Evolutionary conservation across 495 filamentous ascomycete genomes (phyloP).

Genomic region (Opeltia flavorubescens): DNA sequence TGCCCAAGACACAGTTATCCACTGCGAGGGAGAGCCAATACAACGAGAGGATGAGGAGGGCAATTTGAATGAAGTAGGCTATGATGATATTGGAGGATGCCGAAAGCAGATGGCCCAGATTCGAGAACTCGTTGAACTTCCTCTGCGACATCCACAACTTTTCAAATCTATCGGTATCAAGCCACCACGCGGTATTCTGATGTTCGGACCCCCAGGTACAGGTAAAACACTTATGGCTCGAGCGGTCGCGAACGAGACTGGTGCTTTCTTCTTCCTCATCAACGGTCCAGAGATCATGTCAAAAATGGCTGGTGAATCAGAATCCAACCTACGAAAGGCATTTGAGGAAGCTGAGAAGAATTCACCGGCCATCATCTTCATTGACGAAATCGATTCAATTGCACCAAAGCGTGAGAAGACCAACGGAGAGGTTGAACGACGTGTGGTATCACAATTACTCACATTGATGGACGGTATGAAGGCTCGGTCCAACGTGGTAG

Average conservation of each 20-base stretch:
- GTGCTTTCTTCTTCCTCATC: slow-evolving; percentile 98
- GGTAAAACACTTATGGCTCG: slow-evolving; percentile 99
- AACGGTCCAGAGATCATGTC: slow-evolving; percentile 99
- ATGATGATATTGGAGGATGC: slow-evolving; percentile 98
- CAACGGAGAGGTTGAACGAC: slow-evolving; percentile 95
- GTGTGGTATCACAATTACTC: slow-evolving; percentile 93
- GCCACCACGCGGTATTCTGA: slow-evolving; percentile 93
- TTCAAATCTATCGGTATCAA: slow-evolving; percentile 99
- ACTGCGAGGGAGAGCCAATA: slow-evolving; percentile 97
- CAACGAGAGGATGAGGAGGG: slow-evolving; percentile 98
- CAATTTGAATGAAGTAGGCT: slow-evolving; percentile 96
- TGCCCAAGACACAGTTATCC: slow-evolving; percentile 94
- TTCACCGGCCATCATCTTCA: slow-evolving; percentile 98
- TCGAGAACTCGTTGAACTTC: slow-evolving; percentile 93
- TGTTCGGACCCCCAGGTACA: slow-evolving; percentile 95
- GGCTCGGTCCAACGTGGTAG: slow-evolving; percentile 92
- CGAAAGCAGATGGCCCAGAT: slow-evolving; percentile 99
- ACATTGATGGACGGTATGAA: slow-evolving; percentile 99
- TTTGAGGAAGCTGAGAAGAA: slow-evolving; percentile 99
- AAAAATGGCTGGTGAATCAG: slow-evolving; percentile 98
- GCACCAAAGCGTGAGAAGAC: slow-evolving; percentile 99
- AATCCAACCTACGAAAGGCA: slow-evolving; percentile 92
- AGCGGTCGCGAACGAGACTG: slow-evolving; percentile 96
- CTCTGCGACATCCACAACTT: slow-evolving; percentile 88
- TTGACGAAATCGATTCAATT: slow-evolving; percentile 98